A percentile compares a stretch with the other conserved stretches of the same genome.
Conservation (phyloP, 768 basidiomycete genomes). For the Boletus rufocinnamomeus region DNA sequence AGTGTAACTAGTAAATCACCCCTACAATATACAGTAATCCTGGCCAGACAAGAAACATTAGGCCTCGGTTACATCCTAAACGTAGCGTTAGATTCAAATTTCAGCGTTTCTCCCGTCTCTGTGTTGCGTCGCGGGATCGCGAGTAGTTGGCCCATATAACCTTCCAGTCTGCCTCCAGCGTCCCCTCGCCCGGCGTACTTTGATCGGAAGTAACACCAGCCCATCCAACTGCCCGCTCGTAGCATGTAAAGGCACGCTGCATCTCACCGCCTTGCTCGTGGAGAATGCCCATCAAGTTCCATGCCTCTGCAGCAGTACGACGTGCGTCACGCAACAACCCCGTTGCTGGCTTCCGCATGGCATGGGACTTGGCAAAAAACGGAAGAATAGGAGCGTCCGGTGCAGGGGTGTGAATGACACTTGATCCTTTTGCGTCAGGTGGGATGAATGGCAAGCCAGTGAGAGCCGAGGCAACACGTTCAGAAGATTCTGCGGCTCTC, state of each 20-base stretch:
- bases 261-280: constrained; percentile 45
- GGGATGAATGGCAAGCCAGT: constrained; percentile 42
- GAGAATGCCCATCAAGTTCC: constrained; percentile 71
- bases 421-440: constrained; percentile 37
- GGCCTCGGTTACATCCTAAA: background rate
- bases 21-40: background rate
- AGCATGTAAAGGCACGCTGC: constrained; percentile 56
- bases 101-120: constrained; percentile 9
- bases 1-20: no score
- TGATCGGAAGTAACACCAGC: constrained; percentile 48
- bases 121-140: constrained; percentile 42
- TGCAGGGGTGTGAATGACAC: constrained; percentile 39
- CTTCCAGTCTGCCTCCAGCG: constrained; percentile 61
- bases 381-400: constrained; percentile 44
- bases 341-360: constrained; percentile 56
- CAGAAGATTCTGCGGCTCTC: constrained; percentile 66
- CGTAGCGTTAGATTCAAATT: background rate
- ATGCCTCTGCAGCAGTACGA: constrained; percentile 70
- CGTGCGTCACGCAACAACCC: constrained; percentile 68
- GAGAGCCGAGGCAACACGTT: constrained; percentile 59
- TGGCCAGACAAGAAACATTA: background rate
- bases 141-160: constrained; percentile 61
- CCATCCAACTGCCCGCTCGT: constrained; percentile 70
- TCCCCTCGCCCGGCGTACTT: constrained; percentile 50
- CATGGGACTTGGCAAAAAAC: constrained; percentile 46